phyloP scores from a whole-genome alignment of 495 filamentous ascomycete species.

The Chaetomium tenue region DNA sequence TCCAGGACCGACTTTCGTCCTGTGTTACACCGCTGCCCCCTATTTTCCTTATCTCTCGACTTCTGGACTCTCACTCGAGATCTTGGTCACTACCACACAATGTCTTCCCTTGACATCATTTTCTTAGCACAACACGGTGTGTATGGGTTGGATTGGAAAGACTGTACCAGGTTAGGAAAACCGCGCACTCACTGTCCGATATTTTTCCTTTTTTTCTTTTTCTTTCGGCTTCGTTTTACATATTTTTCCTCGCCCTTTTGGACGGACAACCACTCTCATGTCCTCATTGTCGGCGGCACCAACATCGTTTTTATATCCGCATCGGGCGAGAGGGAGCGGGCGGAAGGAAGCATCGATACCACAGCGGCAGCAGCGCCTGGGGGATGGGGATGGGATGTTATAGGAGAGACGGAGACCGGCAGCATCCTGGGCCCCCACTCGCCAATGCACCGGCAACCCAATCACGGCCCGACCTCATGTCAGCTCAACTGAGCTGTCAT shows the following conservation, averaged over 20 bases:
- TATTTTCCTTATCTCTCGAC: background rate
- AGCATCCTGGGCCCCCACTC: background rate
- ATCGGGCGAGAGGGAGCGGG: background rate
- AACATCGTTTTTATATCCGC: conserved; percentile 11
- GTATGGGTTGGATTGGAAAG: background rate
- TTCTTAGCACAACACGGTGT: conserved; percentile 6
- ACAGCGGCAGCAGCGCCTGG: conserved; percentile 15
- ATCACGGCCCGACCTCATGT: background rate
- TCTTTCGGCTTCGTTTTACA: background rate
- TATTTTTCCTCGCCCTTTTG: background rate
- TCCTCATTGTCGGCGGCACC: background rate
- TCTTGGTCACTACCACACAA: background rate
- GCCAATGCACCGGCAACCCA: background rate
- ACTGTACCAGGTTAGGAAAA: conserved; percentile 4
- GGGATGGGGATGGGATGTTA: background rate
- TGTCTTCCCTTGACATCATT: background rate
- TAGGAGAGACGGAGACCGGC: background rate
- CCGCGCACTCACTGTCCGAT: background rate
- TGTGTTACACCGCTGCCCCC: background rate
- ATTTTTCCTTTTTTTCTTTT: conserved; percentile 1
- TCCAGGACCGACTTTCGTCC: background rate
- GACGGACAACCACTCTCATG: background rate
- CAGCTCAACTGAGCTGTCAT: background rate
- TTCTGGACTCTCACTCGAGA: conserved; percentile 5
- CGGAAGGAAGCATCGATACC: conserved; percentile 6